Evolutionary conservation across 176 grass and related monocot genomes (phyloP).

Genomic region (Urochloa ruziziensis): DNA sequence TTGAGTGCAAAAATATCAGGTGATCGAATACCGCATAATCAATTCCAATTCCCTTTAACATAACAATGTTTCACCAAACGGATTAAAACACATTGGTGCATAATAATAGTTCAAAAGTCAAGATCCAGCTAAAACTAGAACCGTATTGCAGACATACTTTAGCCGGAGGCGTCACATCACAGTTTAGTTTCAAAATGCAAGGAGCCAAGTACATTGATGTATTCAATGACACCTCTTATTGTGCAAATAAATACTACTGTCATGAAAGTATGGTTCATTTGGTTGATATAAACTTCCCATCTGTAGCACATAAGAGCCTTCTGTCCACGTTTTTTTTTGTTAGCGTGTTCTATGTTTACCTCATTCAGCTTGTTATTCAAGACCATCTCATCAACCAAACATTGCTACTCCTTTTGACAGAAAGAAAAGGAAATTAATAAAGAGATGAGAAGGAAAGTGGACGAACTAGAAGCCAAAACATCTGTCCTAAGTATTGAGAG

Average conservation of each 20-base stretch:
- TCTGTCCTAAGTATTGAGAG: constrained; percentile 64
- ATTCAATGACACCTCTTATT: too few species aligned
- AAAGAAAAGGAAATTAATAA: constrained; percentile 70
- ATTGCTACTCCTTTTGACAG: constrained; percentile 33
- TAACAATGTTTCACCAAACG: neutral
- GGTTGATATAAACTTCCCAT: too few species aligned
- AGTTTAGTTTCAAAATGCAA: constrained; percentile 20
- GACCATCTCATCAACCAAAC: constrained; percentile 13
- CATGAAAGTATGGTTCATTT: too few species aligned
- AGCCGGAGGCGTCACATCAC: neutral
- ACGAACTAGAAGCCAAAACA: constrained; percentile 71
- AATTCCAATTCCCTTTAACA: neutral
- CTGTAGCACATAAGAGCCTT: constrained; percentile 4
- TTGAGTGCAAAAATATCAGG: neutral
- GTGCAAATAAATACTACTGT: too few species aligned
- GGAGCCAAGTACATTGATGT: neutral
- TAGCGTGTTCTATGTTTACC: neutral
- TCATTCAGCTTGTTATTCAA: constrained; percentile 5
- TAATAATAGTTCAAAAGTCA: neutral
- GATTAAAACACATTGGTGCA: neutral
- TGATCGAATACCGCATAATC: neutral
- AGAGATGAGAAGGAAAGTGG: constrained; percentile 66
- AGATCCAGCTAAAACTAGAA: neutral
- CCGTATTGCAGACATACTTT: neutral
- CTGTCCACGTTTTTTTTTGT: neutral